A percentile compares a stretch with the other conserved stretches of the same genome.
Conservation (phyloP, 768 basidiomycete species). For the Kwoniella sp. region DNA sequence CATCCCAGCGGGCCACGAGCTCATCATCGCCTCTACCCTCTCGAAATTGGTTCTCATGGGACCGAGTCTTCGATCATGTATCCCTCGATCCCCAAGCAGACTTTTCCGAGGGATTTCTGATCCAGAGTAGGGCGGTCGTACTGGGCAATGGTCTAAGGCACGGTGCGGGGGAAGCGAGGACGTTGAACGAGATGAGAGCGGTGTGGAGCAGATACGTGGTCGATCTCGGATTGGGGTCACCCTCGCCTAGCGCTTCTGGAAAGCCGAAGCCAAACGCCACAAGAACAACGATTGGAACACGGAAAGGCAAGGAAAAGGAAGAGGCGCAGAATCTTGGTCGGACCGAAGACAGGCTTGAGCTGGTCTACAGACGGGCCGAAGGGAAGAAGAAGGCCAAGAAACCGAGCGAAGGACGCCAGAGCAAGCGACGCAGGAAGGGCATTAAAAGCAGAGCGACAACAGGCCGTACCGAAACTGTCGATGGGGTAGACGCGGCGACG, state of each 20-base stretch:
- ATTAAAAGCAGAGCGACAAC: constrained; percentile 5
- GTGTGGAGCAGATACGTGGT: constrained; percentile 48
- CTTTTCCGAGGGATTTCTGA: constrained; percentile 50
- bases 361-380: constrained; percentile 52
- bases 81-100: constrained; percentile 29
- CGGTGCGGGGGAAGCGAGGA: constrained; percentile 26
- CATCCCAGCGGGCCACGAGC: background rate
- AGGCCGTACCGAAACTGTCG: constrained; percentile 11
- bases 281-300: background rate
- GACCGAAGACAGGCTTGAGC: constrained; percentile 45
- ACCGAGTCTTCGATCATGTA: constrained; percentile 43
- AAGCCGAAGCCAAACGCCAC: background rate
- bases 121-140: constrained; percentile 45
- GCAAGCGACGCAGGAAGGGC: constrained; percentile 10
- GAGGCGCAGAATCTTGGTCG: constrained; percentile 29
- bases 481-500: constrained; percentile 6
- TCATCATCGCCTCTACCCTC: constrained; percentile 30
- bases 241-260: background rate
- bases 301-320: constrained; percentile 15
- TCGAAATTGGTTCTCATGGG: constrained; percentile 35
- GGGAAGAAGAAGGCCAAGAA: constrained; percentile 25
- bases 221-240: constrained; percentile 46
- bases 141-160: constrained; percentile 45
- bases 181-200: constrained; percentile 36
- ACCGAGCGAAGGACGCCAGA: constrained; percentile 4